Conservation (phyloP, 192 early-diverging fungal genomes). For the Diversispora eburnea region DNA sequence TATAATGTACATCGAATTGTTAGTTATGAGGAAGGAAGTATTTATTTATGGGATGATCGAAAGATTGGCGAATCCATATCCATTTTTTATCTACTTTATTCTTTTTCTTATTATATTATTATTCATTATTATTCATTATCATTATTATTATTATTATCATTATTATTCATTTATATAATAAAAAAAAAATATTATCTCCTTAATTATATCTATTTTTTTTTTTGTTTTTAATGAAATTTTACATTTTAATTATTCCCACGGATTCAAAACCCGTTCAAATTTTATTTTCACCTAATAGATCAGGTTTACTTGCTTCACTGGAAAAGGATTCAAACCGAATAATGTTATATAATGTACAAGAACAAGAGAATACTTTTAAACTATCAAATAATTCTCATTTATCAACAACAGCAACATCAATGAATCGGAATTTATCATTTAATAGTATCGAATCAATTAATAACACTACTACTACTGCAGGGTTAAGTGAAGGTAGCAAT, state of each 20-base stretch:
- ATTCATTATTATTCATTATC: too few species aligned
- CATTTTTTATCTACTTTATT: slow-evolving; percentile 27
- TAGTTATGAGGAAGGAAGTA: slow-evolving; percentile 61
- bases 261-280: slow-evolving; percentile 51
- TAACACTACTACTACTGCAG: neutral
- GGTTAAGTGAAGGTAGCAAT: neutral
- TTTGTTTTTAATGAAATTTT: neutral
- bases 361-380: slow-evolving; percentile 38
- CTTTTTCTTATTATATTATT: too few species aligned
- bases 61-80: slow-evolving; percentile 61
- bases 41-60: slow-evolving; percentile 74
- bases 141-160: too few species aligned
- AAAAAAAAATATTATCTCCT: neutral
- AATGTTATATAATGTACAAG: slow-evolving; percentile 67
- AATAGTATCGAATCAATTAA: neutral
- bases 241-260: slow-evolving; percentile 20
- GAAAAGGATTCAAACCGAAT: slow-evolving; percentile 53
- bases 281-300: slow-evolving; percentile 53
- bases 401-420: neutral
- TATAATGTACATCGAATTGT: slow-evolving; percentile 67
- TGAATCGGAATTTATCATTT: slow-evolving; percentile 26
- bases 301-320: slow-evolving; percentile 57
- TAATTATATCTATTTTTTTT: neutral
- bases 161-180: neutral
- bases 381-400: neutral